Evolutionary conservation across 208 protist genomes (phyloP).

Genomic region (Leishmania mexicana): DNA sequence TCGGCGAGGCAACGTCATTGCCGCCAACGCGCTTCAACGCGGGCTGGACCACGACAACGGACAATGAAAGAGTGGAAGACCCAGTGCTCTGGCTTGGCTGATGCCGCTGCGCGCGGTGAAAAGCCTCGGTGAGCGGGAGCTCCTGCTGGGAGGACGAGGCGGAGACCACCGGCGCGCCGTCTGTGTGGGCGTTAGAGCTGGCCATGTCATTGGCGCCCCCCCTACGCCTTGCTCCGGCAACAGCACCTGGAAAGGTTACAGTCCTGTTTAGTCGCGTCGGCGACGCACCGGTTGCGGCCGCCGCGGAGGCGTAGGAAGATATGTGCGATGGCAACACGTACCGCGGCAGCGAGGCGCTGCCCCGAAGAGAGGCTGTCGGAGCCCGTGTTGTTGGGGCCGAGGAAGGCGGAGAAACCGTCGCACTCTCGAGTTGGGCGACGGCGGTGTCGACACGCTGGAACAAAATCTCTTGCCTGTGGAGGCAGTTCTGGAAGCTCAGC

Average conservation of each 20-base stretch:
- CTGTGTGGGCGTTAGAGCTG: too few relatives aligned
- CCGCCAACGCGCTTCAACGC: conserved; percentile 11
- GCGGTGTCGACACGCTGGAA: conserved; percentile 14
- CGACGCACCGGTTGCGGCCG: neutral
- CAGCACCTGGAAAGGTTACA: neutral
- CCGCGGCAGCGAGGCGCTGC: neutral
- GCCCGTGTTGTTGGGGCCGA: neutral
- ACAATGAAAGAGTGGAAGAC: conserved; percentile 8
- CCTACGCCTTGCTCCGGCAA: neutral
- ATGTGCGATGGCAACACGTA: neutral
- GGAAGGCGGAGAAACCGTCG: neutral
- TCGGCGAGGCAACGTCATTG: neutral
- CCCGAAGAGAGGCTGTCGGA: too few relatives aligned
- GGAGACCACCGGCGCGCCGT: neutral
- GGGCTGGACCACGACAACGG: conserved; percentile 31
- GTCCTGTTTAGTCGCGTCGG: neutral
- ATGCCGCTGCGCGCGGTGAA: neutral
- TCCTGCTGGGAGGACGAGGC: neutral
- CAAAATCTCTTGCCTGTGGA: conserved; percentile 21
- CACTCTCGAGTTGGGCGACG: neutral
- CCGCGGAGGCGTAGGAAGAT: neutral
- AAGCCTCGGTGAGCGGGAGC: neutral
- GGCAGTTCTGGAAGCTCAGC: conserved; percentile 28
- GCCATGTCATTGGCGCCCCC: neutral
- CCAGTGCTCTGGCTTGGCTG: neutral